phyloP scores from a whole-genome alignment of 208 protist genomes.

The Leishmania gerbilli region DNA sequence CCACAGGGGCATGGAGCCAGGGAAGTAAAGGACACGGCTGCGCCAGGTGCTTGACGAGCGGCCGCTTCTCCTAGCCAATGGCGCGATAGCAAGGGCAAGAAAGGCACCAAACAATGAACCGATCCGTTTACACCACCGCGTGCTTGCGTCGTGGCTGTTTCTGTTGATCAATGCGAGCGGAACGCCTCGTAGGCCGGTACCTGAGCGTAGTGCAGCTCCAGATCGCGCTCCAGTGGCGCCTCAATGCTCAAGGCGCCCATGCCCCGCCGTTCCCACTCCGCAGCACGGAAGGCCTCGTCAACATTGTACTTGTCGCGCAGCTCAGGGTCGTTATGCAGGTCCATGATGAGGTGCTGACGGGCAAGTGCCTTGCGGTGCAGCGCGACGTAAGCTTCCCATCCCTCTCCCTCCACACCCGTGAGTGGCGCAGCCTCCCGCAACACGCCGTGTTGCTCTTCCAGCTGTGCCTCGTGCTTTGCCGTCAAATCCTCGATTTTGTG shows the following conservation, averaged over 20 bases:
- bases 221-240: conserved; percentile 31
- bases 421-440: conserved; percentile 69
- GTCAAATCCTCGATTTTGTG: conserved; percentile 70
- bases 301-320: conserved; percentile 56
- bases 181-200: conserved; percentile 82
- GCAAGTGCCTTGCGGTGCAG: conserved; percentile 81
- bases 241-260: conserved; percentile 63
- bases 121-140: background rate
- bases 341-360: conserved; percentile 81
- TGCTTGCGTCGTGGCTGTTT: background rate
- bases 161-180: conserved; percentile 36
- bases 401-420: conserved; percentile 86
- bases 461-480: conserved; percentile 23
- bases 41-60: background rate
- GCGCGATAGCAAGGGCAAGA: background rate
- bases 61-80: background rate
- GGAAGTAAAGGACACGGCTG: background rate
- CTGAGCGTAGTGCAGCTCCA: conserved; percentile 74
- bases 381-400: conserved; percentile 81
- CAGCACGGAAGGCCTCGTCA: conserved; percentile 50
- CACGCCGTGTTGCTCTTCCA: conserved; percentile 64
- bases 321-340: conserved; percentile 69
- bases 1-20: background rate
- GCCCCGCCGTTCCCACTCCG: conserved; percentile 63
- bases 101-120: background rate